Conservation (phyloP, 2,329 filamentous ascomycete species). For the Fonsecaea pedrosoi region DNA sequence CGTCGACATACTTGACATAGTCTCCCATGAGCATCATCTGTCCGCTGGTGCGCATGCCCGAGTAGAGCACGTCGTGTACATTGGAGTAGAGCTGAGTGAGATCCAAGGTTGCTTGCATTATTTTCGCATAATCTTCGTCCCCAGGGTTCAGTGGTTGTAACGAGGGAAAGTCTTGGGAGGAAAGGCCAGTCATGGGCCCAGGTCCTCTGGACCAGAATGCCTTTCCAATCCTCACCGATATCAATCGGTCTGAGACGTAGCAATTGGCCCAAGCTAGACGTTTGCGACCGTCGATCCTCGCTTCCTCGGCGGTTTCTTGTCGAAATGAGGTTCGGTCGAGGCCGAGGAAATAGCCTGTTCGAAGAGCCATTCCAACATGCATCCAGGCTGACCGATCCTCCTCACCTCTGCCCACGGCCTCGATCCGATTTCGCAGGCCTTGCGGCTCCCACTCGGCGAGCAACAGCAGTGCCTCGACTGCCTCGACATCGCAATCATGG, state of each 20-base stretch:
- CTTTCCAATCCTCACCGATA: slow-evolving; percentile 73
- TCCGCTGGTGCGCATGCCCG: slow-evolving; percentile 71
- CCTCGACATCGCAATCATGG: slow-evolving; percentile 70
- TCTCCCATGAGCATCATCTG: slow-evolving; percentile 73
- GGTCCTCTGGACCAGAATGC: slow-evolving; percentile 77
- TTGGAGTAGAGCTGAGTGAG: slow-evolving; percentile 75
- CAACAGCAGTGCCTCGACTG: slow-evolving; percentile 72
- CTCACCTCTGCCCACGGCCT: slow-evolving; percentile 71
- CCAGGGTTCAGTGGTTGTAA: slow-evolving; percentile 64
- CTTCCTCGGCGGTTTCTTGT: slow-evolving; percentile 64
- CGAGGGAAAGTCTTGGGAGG: slow-evolving; percentile 71
- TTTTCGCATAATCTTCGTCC: slow-evolving; percentile 70
- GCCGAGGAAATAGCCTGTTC: slow-evolving; percentile 73
- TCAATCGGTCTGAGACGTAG: slow-evolving; percentile 71
- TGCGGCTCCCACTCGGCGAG: slow-evolving; percentile 77
- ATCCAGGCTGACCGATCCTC: slow-evolving; percentile 79
- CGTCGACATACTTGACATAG: slow-evolving; percentile 77
- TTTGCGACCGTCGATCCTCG: slow-evolving; percentile 66
- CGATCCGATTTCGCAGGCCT: slow-evolving; percentile 64
- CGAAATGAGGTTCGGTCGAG: slow-evolving; percentile 73
- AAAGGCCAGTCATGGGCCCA: slow-evolving; percentile 68
- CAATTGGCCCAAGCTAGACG: slow-evolving; percentile 73
- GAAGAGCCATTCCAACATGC: slow-evolving; percentile 73
- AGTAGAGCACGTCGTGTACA: slow-evolving; percentile 75
- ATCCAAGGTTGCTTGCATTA: slow-evolving; percentile 75